A percentile compares a stretch with the other conserved stretches of the same genome.
phyloP scores from a whole-genome alignment of 2,329 filamentous ascomycete species.

The Eutypella sp. region DNA sequence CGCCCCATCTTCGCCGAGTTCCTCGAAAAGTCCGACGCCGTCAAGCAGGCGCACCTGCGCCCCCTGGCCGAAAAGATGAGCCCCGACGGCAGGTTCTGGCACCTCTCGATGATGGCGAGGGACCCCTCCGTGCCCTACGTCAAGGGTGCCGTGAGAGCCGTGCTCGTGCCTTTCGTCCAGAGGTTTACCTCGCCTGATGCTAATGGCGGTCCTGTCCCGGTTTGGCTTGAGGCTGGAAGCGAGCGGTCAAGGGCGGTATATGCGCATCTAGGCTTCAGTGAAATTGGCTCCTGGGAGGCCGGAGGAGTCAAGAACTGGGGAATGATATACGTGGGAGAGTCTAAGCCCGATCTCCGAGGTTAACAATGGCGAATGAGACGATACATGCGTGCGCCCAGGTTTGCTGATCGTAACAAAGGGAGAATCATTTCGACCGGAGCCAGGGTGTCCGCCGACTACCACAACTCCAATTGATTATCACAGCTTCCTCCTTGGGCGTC shows the following conservation, averaged over 20 bases:
- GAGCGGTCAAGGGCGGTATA: constrained; percentile 10
- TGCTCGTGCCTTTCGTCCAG: constrained; percentile 14
- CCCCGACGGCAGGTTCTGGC: constrained; percentile 12
- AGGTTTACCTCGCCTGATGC: background rate
- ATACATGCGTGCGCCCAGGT: no score
- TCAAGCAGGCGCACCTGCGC: constrained; percentile 4
- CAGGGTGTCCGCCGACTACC: no score
- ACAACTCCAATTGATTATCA: no score
- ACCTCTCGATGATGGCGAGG: constrained; percentile 16
- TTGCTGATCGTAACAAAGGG: no score
- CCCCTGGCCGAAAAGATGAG: constrained; percentile 9
- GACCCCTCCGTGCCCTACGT: constrained; percentile 13
- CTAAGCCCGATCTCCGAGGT: background rate
- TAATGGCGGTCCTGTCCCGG: constrained; percentile 7
- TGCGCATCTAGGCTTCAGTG: constrained; percentile 13
- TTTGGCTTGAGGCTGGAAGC: constrained; percentile 13
- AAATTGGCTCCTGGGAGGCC: constrained; percentile 6
- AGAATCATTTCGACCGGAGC: no score
- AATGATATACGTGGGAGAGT: constrained; percentile 14
- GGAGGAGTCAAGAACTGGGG: constrained; percentile 10
- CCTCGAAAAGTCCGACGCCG: background rate
- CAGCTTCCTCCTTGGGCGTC: no score
- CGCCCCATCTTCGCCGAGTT: constrained; percentile 2
- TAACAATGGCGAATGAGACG: no score
- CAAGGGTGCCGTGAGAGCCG: constrained; percentile 12